Evolutionary conservation across 345 rosid genomes (phyloP), one percentile per base, ranked within the genome.

Genomic region (Cardamine resedifolia): DNA sequence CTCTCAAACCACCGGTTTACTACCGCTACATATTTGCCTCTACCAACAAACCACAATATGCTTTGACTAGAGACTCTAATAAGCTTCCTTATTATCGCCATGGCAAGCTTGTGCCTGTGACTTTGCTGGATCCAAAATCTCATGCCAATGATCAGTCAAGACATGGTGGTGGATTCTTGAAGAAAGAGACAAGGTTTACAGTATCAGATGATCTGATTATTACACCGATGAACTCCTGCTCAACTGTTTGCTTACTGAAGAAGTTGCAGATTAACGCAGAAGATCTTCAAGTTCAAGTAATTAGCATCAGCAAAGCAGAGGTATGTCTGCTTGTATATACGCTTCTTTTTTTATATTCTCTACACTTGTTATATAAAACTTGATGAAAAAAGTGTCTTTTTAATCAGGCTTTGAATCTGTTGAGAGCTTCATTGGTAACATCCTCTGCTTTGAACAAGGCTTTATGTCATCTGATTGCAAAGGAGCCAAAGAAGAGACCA

Each of bases 111-210:
- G 34, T 26, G 6, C 34, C 31, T 3, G 21, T 27, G 20, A 23
- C 27, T n/a, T 55, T 14, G 21, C 7, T 62, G 5, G 67, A 62
- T 62, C 67, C 67, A 43, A 62, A 41, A 24, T 38, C 50, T 3
- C 19, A 27, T 28, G 21, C 23, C 0, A 3, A 4, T 5, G 20
- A n/a, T 11, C 30, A 5, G 49, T 23, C 41, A 38, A 36, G 48
- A 2, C 18, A 21, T 2, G 15, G 64, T 33, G 15, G 6, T 2
- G 31, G 67, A 15, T 62, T 41, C 18, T 6, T 43, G 52, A 43
- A 62, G 31, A 36, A 11, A 26, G 67, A 4, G 2, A 41, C 50
- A 44, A 41, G 9, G 20, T 61, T 61, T 24, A 23, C 12, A 2
- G 39, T 62, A 2, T 44, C 36, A 7, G 53, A 62, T 62, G 67